Percentiles rank a stretch among this genome's conserved stretches.
phyloP scores from a whole-genome alignment of 2,329 filamentous ascomycete species.

The Cladosporium sp. region DNA sequence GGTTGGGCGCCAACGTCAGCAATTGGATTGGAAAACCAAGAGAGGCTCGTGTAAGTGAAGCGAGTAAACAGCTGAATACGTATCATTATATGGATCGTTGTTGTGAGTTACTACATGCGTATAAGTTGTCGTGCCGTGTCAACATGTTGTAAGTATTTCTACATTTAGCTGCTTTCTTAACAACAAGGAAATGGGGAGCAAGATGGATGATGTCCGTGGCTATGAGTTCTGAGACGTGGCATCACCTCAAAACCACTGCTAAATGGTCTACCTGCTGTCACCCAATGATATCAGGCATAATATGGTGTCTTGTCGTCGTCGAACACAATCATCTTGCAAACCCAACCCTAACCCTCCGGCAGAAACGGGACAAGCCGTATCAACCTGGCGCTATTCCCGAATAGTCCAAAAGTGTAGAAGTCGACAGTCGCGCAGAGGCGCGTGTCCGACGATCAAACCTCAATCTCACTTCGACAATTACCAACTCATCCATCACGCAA shows the following conservation, averaged over 20 bases:
- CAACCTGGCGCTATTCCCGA: neutral
- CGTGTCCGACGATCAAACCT: neutral
- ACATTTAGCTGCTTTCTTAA: too few species aligned
- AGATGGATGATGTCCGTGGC: too few species aligned
- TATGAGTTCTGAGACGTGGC: too few species aligned
- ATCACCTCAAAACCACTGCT: neutral
- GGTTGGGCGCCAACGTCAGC: too few species aligned
- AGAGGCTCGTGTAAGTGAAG: too few species aligned
- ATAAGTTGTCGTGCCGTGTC: too few species aligned
- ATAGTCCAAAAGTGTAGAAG: neutral
- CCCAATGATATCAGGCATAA: neutral
- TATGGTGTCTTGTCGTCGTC: neutral
- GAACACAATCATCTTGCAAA: neutral
- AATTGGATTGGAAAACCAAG: too few species aligned
- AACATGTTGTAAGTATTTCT: too few species aligned
- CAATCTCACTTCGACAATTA: constrained; percentile 7
- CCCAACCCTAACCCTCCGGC: neutral
- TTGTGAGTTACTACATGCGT: too few species aligned
- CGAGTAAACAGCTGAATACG: too few species aligned
- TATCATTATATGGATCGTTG: too few species aligned
- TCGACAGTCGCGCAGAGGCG: neutral
- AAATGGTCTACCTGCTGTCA: neutral
- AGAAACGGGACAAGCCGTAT: neutral
- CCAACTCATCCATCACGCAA: constrained; percentile 42
- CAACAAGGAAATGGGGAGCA: too few species aligned